Evolutionary conservation across 2,329 filamentous ascomycete genomes (phyloP).

Genomic region (Hymenoscyphus albidus): DNA sequence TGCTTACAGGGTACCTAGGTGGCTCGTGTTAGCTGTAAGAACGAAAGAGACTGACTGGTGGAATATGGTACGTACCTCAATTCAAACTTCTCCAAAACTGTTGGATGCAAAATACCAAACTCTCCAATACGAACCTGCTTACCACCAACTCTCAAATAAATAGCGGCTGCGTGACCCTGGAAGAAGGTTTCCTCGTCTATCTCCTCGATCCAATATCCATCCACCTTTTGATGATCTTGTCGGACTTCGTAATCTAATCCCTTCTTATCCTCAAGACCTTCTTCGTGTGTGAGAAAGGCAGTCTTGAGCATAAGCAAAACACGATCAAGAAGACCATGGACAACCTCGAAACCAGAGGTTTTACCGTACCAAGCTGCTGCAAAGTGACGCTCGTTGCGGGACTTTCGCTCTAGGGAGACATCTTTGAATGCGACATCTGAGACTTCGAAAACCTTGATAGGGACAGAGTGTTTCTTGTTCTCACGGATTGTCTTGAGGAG

Average conservation of each 20-base stretch:
- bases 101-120: slow-evolving; percentile 92
- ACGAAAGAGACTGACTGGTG: too few relatives aligned
- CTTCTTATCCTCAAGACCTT: slow-evolving; percentile 51
- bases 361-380: slow-evolving; percentile 95
- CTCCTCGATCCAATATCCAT: slow-evolving; percentile 93
- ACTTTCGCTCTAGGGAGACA: slow-evolving; percentile 72
- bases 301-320: slow-evolving; percentile 88
- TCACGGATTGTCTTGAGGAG: slow-evolving; percentile 90
- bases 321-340: slow-evolving; percentile 90
- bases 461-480: slow-evolving; percentile 84
- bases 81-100: slow-evolving; percentile 89
- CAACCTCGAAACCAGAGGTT: slow-evolving; percentile 88
- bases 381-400: slow-evolving; percentile 90
- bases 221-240: slow-evolving; percentile 53
- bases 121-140: slow-evolving; percentile 76
- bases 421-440: slow-evolving; percentile 93
- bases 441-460: slow-evolving; percentile 89
- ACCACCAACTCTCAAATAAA: slow-evolving; percentile 71
- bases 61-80: slow-evolving; percentile 55
- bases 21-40: slow-evolving; percentile 4
- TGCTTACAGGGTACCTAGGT: slow-evolving; percentile 80
- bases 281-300: slow-evolving; percentile 73
- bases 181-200: slow-evolving; percentile 91
- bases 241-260: slow-evolving; percentile 50
- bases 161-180: slow-evolving; percentile 78